Evolutionary conservation across 2,329 filamentous ascomycete genomes (phyloP).

Genomic region (Colletotrichum shisoi): DNA sequence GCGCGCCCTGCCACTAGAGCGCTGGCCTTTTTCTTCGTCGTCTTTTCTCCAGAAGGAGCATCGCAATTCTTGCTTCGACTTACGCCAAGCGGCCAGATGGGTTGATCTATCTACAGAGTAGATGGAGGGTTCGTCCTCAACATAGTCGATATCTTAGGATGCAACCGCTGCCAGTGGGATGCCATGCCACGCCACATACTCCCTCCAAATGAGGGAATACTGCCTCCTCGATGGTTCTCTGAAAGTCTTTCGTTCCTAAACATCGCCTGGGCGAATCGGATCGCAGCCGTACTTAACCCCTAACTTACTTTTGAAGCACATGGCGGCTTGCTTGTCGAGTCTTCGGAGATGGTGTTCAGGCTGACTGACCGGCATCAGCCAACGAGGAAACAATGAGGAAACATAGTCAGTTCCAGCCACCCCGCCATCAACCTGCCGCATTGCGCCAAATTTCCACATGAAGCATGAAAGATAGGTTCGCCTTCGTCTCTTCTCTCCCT

Average conservation of each 20-base stretch:
- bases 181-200: background rate
- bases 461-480: background rate
- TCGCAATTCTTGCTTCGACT: too few species aligned
- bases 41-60: background rate
- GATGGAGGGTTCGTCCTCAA: background rate
- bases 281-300: background rate
- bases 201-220: background rate
- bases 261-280: conserved; percentile 19
- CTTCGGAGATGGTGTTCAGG: background rate
- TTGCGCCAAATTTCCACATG: conserved; percentile 8
- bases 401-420: conserved; percentile 9
- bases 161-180: background rate
- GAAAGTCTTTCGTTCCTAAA: background rate
- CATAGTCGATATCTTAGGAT: background rate
- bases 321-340: background rate
- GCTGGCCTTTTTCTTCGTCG: too few species aligned
- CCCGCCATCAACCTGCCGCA: conserved; percentile 9
- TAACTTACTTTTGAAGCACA: background rate
- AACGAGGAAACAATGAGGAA: conserved; percentile 18
- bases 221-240: background rate
- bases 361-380: background rate
- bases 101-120: too few species aligned
- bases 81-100: background rate
- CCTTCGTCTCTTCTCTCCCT: conserved; percentile 23
- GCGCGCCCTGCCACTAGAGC: background rate